These are phyloP conservation scores for Salix suchowensis DNA, from an alignment of 345 rosid species.

Conservation along the genomic window DNA sequence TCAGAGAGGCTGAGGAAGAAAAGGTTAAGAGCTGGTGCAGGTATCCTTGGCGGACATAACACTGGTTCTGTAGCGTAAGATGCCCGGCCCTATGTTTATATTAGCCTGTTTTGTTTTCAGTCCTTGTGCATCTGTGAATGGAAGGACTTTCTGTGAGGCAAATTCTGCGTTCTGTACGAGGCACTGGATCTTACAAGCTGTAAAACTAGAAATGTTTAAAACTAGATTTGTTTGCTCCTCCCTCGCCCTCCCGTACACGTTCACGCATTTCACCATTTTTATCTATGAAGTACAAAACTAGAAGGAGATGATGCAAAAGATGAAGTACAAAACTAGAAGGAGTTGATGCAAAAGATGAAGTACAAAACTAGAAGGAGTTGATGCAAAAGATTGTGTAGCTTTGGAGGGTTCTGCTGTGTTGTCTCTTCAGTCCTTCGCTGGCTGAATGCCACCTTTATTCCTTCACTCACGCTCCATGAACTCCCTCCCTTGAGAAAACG, in stretches of 20 bases:
- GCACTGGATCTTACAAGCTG: not conserved
- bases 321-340: too few species aligned
- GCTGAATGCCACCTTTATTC: too few species aligned
- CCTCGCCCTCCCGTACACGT: not conserved
- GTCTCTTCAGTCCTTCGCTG: too few species aligned
- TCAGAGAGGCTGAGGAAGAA: slow-evolving; percentile 46
- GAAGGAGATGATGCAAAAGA: not conserved
- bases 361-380: too few species aligned
- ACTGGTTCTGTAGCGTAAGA: slow-evolving; percentile 2
- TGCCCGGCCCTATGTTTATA: not conserved
- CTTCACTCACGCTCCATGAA: too few species aligned
- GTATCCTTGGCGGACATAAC: not conserved
- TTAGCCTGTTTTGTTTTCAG: not conserved
- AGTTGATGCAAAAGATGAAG: not conserved
- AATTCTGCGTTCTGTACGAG: not conserved
- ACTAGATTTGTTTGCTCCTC: not conserved
- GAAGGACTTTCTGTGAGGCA: not conserved
- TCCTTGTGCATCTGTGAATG: too few species aligned
- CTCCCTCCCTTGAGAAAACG: too few species aligned
- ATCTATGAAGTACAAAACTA: not conserved
- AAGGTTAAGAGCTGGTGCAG: slow-evolving; percentile 11
- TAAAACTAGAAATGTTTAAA: not conserved
- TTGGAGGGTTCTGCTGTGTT: too few species aligned
- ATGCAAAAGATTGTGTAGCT: not conserved
- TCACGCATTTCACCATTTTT: not conserved